Base-by-base conservation (phyloP, 257 asterid genomes). In the Anisodus acutangulus region DNA sequence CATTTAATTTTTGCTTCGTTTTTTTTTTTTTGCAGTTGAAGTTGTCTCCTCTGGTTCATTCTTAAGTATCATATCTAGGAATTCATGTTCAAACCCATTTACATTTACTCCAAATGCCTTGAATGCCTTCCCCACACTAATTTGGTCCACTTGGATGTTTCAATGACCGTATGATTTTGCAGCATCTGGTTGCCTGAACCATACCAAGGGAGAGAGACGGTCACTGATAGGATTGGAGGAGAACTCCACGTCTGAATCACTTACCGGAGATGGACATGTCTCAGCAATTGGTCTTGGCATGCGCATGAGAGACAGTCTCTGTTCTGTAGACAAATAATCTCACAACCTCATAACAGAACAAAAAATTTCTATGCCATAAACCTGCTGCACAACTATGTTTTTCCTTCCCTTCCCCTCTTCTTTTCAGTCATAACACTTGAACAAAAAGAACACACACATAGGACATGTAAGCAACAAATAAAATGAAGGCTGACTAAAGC, bases 361-460 rank as follows among this genome's bases (percentile, higher is more conserved):
- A 71, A 37, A 71, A 43, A 17, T 9, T 71, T 45, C 58, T 45
- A 71, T 45, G 17, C 39, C 17, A 72, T 47, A 47, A 47, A 49
- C 81, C 43, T 6, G 45, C 62, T 19, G 62, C 81, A 74, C 81
- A 74, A 47, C 41, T 49, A 19, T 49, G 19, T 5, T 11, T 71
- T 71, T 4, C 71, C 45, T 31, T 43, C 41, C 80, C 13, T 13
- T 22, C 47, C 43, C 43, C 12, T 3, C 19, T 74, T 74, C 19
- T 74, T 59, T 11, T 74, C 60, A 74, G 80, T 74, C 60, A 72
- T 19, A 47, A 74, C 19, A 43, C 80, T 74, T 74, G 19, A 19
- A 49, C 60, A 47, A 49, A 74, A 74, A 74, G 60, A 74, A 74
- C 39, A 49, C 6, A 2, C 60, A 49, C 43, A 74, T 19, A 19